Evolutionary conservation across 805 yeast species (phyloP), one percentile per base, ranked within the genome.

Genomic region (Ogataea dorogensis): DNA sequence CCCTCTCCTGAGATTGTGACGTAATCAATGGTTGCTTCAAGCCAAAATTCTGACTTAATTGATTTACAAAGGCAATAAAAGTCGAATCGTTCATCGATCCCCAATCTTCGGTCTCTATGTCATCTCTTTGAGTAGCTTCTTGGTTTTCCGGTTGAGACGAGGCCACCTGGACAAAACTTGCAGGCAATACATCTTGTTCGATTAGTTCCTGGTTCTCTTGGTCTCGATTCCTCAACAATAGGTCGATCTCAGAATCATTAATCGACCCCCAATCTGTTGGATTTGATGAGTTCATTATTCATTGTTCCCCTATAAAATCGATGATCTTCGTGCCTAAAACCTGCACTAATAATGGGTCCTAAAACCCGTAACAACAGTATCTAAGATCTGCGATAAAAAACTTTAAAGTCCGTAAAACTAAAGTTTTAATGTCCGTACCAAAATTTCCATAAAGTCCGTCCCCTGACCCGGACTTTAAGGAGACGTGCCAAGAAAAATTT

Each of bases 41-140:
- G 1, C 31, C 26, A 36, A 44, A 39, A 15, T 44, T 42, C 31
- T 62, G 67, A 31, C 67, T 60, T 12, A 65, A 38, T 17, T 47
- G 41, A 36, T 62, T 61, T 13, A 68, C 63, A 35, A 61, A 56
- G 1, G 59, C 56, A 8, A 68, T 50, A 19, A 68, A 58, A 44
- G 65, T 64, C 1, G 61, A 56, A 44, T 68, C 69, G 10, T 47
- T 62, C 49, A 68, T 52, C 0, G 70, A 64, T 3, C 64, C 56
- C 64, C 64, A 58, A 23, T 53, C 54, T 11, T 49, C 47, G 7
- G 38, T 26, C 3, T 13, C 16, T 15, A 30, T 30, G 13, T 22
- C 38, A 15, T 31, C 44, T 6, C 21, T 26, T 21, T 38, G 39
- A 3, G 45, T 44, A 2, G 44, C 42, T 12, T 40, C 37, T n/a